Conservation (phyloP, 2,329 filamentous ascomycete genomes). For the Aspergillus chevalieri region DNA sequence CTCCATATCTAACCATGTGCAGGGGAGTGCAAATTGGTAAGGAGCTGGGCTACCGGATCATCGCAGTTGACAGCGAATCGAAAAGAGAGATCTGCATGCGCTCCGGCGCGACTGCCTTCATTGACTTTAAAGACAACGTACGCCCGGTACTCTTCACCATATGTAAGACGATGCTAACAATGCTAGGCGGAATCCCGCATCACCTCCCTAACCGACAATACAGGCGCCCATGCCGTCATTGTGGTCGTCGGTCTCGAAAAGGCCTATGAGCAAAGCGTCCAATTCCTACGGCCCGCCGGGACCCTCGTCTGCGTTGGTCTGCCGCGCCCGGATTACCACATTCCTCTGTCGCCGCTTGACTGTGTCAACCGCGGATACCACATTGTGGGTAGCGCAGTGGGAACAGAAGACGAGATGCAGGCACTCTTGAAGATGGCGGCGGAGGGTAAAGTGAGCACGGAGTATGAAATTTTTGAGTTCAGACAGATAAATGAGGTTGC, state of each 20-base stretch:
- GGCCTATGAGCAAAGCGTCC: conserved; percentile 32
- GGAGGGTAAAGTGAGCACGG: conserved; percentile 25
- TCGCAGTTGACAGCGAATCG: conserved; percentile 7
- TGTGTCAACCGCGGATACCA: conserved; percentile 30
- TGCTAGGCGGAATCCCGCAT: background rate
- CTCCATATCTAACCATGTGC: background rate
- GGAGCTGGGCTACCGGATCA: conserved; percentile 7
- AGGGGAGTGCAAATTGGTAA: conserved; percentile 9
- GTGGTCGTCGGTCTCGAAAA: conserved; percentile 33
- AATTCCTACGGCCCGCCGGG: conserved; percentile 31
- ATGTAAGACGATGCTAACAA: background rate
- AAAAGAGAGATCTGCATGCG: conserved; percentile 13
- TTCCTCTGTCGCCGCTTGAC: conserved; percentile 36
- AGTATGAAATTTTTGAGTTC: conserved; percentile 19
- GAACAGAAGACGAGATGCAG: conserved; percentile 34
- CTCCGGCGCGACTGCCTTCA: conserved; percentile 13
- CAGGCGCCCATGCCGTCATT: conserved; percentile 36
- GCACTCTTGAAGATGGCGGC: conserved; percentile 32
- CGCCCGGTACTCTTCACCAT: background rate
- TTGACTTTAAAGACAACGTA: conserved; percentile 23
- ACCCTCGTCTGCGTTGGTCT: conserved; percentile 38
- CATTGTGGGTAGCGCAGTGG: conserved; percentile 33
- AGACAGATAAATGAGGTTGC: conserved; percentile 18
- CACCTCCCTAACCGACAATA: conserved; percentile 25
- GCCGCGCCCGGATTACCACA: conserved; percentile 32